Evolutionary conservation across 495 filamentous ascomycete species (phyloP).

Genomic region (Staphylotrichum tortipilum): DNA sequence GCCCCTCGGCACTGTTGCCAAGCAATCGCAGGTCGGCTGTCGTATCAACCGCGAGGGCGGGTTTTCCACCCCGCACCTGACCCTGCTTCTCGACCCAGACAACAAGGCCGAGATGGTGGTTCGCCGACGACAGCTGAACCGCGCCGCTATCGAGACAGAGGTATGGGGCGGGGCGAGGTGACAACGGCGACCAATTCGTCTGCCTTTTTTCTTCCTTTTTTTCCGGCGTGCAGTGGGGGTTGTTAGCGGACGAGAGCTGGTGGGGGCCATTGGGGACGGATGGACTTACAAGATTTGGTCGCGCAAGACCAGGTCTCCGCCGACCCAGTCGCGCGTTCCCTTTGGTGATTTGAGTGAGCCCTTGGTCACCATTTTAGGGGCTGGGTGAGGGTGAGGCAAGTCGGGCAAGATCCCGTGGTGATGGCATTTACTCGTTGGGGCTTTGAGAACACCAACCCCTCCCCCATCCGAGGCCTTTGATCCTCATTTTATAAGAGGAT

Average conservation of each 20-base stretch:
- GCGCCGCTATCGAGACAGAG: not conserved
- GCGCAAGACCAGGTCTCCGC: conserved; percentile 13
- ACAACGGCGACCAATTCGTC: not conserved
- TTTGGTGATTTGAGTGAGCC: conserved; percentile 26
- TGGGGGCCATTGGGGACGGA: too few species aligned
- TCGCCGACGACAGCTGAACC: conserved; percentile 1
- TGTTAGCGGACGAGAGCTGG: too few species aligned
- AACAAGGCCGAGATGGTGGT: conserved; percentile 1
- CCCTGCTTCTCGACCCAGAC: conserved; percentile 1
- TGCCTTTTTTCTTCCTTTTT: not conserved
- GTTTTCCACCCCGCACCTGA: not conserved
- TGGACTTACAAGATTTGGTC: conserved; percentile 16
- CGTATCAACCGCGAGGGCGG: conserved; percentile 1
- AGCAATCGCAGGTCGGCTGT: not conserved
- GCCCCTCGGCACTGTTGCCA: not conserved
- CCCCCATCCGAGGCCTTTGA: too few species aligned
- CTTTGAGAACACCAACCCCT: too few species aligned
- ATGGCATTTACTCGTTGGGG: too few species aligned
- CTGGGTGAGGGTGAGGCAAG: not conserved
- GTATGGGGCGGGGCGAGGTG: not conserved
- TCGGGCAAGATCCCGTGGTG: not conserved
- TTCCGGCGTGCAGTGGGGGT: too few species aligned
- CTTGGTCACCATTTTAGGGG: not conserved
- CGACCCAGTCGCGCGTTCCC: conserved; percentile 21
- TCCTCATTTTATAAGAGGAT: too few species aligned